A percentile compares a stretch with the other conserved stretches of the same genome.
These are phyloP conservation scores for Phlegmacium glaucopus DNA, from an alignment of 768 basidiomycete genomes.

Conservation along the genomic window DNA sequence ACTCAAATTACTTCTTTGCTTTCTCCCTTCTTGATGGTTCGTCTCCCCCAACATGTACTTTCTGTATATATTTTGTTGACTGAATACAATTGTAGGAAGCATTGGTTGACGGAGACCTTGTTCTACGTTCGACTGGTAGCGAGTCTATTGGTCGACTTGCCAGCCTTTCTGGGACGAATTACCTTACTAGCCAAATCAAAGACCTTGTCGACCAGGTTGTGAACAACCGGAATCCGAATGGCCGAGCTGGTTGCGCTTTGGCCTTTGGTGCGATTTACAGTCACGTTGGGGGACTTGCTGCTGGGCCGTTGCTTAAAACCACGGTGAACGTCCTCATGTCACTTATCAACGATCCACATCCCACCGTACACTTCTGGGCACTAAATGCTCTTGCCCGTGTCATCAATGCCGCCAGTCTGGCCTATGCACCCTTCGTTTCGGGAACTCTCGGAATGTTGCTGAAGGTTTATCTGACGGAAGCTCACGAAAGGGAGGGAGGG, in stretches of 20 bases:
- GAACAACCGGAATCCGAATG: constrained; percentile 88
- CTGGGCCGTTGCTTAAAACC: constrained; percentile 91
- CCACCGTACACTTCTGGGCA: constrained; percentile 93
- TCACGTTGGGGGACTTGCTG: constrained; percentile 91
- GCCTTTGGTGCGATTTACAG: constrained; percentile 91
- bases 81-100: constrained; percentile 50
- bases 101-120: constrained; percentile 74
- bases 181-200: constrained; percentile 85
- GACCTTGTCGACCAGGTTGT: constrained; percentile 91
- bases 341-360: constrained; percentile 93
- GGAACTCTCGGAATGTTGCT: constrained; percentile 87
- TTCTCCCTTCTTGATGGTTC: constrained; percentile 75
- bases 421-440: constrained; percentile 86
- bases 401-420: constrained; percentile 87
- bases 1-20: constrained; percentile 57
- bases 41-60: constrained; percentile 8
- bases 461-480: constrained; percentile 85
- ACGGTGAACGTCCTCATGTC: constrained; percentile 95
- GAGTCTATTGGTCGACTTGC: constrained; percentile 88
- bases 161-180: constrained; percentile 76
- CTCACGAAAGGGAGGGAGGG: constrained; percentile 93
- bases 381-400: constrained; percentile 82
- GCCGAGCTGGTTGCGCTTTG: constrained; percentile 89
- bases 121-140: constrained; percentile 75
- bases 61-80: not conserved